phyloP scores from a whole-genome alignment of 2,329 filamentous ascomycete genomes.

The Hymenoscyphus albidus region DNA sequence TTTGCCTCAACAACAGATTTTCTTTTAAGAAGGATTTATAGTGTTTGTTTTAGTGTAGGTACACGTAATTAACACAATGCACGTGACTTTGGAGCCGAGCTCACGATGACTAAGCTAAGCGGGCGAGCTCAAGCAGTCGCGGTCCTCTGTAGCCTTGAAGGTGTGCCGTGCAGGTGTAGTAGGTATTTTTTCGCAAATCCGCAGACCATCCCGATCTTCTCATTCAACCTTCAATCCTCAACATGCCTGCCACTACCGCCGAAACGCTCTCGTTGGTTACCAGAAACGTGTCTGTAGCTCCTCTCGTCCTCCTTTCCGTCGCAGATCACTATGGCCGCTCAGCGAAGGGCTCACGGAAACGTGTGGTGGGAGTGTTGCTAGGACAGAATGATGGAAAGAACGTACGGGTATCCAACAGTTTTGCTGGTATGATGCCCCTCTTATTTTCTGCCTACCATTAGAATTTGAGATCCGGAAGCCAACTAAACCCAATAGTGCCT shows the following conservation, averaged over 20 bases:
- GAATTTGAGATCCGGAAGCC: not conserved
- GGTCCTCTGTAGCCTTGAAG: slow-evolving; percentile 24
- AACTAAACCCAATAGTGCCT: slow-evolving; percentile 60
- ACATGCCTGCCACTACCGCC: slow-evolving; percentile 93
- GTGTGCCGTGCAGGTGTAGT: not conserved
- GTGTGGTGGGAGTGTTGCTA: slow-evolving; percentile 90
- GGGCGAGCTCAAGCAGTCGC: slow-evolving; percentile 22
- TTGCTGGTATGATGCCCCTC: slow-evolving; percentile 67
- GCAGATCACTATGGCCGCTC: slow-evolving; percentile 98
- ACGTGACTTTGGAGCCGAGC: not conserved
- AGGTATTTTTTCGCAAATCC: slow-evolving; percentile 4
- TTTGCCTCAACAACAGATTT: no score
- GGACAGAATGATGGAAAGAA: slow-evolving; percentile 96
- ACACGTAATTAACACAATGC: no score
- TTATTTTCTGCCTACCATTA: not conserved
- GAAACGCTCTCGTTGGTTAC: slow-evolving; percentile 94
- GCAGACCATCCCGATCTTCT: slow-evolving; percentile 12
- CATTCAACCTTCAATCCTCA: slow-evolving; percentile 33
- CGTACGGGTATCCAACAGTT: slow-evolving; percentile 97
- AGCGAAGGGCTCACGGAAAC: slow-evolving; percentile 77
- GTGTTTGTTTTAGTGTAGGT: no score
- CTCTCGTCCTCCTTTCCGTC: slow-evolving; percentile 92
- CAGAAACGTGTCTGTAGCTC: slow-evolving; percentile 93
- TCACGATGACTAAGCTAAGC: not conserved
- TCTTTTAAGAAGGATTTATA: no score